Conservation (phyloP, 176 grass and related monocot species). For the Tillandsia fasciculata region DNA sequence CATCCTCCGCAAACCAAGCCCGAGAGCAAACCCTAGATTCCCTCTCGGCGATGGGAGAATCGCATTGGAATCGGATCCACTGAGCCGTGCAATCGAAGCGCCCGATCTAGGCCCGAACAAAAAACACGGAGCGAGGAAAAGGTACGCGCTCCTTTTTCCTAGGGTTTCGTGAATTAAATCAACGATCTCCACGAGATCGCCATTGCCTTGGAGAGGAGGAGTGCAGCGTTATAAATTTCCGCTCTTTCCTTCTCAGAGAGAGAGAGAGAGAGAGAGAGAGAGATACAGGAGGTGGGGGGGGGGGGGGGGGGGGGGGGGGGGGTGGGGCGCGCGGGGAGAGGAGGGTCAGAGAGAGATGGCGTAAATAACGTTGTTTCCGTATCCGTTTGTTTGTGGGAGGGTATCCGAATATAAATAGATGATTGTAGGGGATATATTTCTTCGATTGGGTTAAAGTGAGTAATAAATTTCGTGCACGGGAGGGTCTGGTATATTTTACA, state of each 20-base stretch:
- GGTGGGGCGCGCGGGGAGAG: too few relatives aligned
- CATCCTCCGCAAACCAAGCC: constrained; percentile 24
- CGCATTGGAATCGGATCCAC: background rate
- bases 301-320: too few relatives aligned
- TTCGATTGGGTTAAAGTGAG: too few relatives aligned
- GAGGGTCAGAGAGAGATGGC: background rate
- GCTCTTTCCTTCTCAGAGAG: background rate
- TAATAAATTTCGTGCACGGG: background rate
- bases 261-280: background rate
- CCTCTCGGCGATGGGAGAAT: background rate
- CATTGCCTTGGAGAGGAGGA: background rate
- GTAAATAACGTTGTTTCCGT: background rate
- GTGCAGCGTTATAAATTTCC: background rate
- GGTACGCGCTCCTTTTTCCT: background rate
- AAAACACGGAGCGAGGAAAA: background rate
- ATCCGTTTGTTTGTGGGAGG: background rate
- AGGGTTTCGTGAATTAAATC: background rate
- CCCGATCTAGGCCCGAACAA: constrained; percentile 15
- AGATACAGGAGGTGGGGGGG: background rate
- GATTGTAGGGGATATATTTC: background rate
- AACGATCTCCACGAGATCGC: background rate
- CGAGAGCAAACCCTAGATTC: constrained; percentile 6
- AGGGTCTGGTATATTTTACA: background rate
- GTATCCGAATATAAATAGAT: background rate
- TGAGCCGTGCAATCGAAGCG: background rate